These are phyloP conservation scores for Russula griseocarnosa DNA, from an alignment of 768 basidiomycete species.

Conservation along the genomic window DNA sequence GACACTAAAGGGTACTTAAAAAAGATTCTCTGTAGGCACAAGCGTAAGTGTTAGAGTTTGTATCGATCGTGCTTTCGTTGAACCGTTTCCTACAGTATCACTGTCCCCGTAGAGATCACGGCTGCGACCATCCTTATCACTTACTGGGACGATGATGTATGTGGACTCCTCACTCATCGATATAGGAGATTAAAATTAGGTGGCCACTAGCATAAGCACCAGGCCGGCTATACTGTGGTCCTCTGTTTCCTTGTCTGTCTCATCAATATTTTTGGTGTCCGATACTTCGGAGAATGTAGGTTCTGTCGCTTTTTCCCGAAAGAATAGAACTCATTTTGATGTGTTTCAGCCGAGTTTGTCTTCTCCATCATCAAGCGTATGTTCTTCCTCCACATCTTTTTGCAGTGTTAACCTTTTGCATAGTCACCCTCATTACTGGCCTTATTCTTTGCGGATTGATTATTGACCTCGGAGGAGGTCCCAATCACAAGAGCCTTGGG, in stretches of 20 bases:
- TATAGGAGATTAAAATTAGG: background rate
- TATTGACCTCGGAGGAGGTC: constrained; percentile 76
- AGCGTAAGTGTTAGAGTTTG: constrained; percentile 30
- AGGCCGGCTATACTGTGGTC: constrained; percentile 54
- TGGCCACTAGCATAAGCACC: constrained; percentile 43
- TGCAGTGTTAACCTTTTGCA: constrained; percentile 25
- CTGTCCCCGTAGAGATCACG: constrained; percentile 69
- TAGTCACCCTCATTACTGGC: constrained; percentile 58
- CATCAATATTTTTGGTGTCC: constrained; percentile 70
- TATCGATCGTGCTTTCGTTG: background rate
- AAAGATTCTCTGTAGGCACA: constrained; percentile 30
- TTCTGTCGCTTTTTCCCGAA: background rate
- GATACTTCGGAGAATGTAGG: constrained; percentile 58
- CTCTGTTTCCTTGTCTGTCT: constrained; percentile 53
- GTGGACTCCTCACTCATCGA: constrained; percentile 24
- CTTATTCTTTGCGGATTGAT: constrained; percentile 60
- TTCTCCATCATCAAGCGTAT: constrained; percentile 66
- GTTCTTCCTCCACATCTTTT: constrained; percentile 2
- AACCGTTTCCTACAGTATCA: constrained; percentile 36
- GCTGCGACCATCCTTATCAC: constrained; percentile 65
- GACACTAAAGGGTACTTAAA: constrained; percentile 3
- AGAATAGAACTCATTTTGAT: background rate
- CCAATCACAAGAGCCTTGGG: constrained; percentile 59
- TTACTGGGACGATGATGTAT: constrained; percentile 66
- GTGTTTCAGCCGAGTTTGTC: constrained; percentile 50